Base-by-base conservation (phyloP, 306 rosid species). In the Ochetophila trinervis region DNA sequence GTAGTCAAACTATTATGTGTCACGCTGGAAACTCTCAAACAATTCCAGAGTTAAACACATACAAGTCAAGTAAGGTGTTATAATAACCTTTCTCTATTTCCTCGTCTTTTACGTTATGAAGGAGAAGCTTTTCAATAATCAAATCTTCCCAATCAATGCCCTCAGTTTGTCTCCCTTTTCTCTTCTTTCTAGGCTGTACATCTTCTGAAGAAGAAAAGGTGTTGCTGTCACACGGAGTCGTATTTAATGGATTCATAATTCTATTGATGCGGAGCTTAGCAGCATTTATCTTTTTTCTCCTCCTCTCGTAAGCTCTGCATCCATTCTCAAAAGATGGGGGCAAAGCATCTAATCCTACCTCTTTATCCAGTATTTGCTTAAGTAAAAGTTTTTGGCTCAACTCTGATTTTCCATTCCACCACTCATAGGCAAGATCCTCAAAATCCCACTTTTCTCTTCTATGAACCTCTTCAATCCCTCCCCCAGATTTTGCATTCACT, bases 31-130 rank as follows among this genome's bases (percentile, higher is more conserved):
- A 3, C 63, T 60, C 67, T 66, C 70, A 72, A 60, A 72, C 65
- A 44, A 65, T 22, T 18, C 86, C 83, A n/a, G 79, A 77, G 68
- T 76, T 75, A 50, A 88, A 91, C 42, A 91, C 97, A 54, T 88
- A 68, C 52, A 86, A 68, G 62, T 76, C 89, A 69, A 91, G 57
- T 67, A 88, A 79, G 15, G 82, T 77, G 69, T 79, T 84, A 69
- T 88, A 91, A 70, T 83, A 80, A n/a, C 97, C 97, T 74, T 79
- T 88, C 91, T 86, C 95, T 42, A 88, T 91, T 76, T 88, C 91
- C 74, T 86, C 89, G 36, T 82, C 93, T 70, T 79, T 86, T 40
- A 88, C 97, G 32, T 73, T 66, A 79, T 86, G 93, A 60, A 88
- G 92, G 57, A 88, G 79, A 19, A 91, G 92, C 56, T 91, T 79